Conservation (phyloP, 345 rosid species). For the Raphanus raphanistrum region DNA sequence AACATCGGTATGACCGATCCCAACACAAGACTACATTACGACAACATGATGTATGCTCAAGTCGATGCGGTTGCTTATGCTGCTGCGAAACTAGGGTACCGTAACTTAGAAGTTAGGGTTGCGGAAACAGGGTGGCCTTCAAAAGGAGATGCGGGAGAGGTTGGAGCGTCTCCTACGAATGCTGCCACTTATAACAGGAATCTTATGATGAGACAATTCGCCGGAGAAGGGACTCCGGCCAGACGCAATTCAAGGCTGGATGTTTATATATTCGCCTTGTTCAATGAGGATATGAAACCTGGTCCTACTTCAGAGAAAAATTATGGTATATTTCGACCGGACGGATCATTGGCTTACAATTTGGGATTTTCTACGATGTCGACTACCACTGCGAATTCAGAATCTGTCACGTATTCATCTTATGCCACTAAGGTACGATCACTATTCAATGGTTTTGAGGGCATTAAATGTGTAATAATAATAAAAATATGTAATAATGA, state of each 20-base stretch:
- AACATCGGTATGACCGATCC: slow-evolving; percentile 87
- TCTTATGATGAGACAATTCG: slow-evolving; percentile 68
- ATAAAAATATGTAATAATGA: slow-evolving; percentile 10
- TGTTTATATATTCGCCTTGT: slow-evolving; percentile 82
- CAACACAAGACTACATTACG: slow-evolving; percentile 66
- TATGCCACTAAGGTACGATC: slow-evolving; percentile 66
- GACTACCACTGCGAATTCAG: slow-evolving; percentile 47
- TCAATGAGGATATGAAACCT: slow-evolving; percentile 89
- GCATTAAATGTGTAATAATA: slow-evolving; percentile 2
- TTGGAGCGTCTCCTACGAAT: slow-evolving; percentile 66
- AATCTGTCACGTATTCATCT: slow-evolving; percentile 59
- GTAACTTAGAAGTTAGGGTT: slow-evolving; percentile 71
- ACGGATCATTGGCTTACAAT: slow-evolving; percentile 80
- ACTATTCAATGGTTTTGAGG: background rate
- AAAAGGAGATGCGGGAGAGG: slow-evolving; percentile 67
- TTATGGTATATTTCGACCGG: slow-evolving; percentile 82
- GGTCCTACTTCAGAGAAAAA: slow-evolving; percentile 91
- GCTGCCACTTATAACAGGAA: slow-evolving; percentile 77
- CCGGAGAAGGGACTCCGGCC: slow-evolving; percentile 82
- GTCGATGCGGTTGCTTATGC: slow-evolving; percentile 80
- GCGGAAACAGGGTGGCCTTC: slow-evolving; percentile 99
- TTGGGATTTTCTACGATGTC: slow-evolving; percentile 70
- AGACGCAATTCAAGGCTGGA: slow-evolving; percentile 65
- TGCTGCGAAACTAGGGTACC: slow-evolving; percentile 63
- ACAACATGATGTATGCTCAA: slow-evolving; percentile 97